Conservation (phyloP, 805 yeast species). For the Metschnikowia cubensis region DNA sequence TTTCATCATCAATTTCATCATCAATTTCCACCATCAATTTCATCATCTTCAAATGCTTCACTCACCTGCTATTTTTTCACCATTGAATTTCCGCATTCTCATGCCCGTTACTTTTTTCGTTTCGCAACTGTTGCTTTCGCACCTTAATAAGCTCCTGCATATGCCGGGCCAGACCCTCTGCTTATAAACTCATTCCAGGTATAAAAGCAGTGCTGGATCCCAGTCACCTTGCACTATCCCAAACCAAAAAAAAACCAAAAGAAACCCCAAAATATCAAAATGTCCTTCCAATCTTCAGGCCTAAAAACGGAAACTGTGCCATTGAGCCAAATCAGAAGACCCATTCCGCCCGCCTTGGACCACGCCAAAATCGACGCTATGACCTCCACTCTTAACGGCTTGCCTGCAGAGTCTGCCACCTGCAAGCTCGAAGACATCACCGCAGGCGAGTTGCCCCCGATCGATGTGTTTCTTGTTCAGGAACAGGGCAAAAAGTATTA, state of each 20-base stretch:
- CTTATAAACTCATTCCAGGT: neutral
- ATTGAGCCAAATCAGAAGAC: conserved; percentile 63
- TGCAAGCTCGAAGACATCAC: conserved; percentile 47
- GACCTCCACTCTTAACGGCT: conserved; percentile 66
- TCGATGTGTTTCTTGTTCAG: conserved; percentile 69
- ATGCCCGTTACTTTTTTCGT: neutral
- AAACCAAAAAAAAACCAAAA: no score
- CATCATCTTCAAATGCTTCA: no score
- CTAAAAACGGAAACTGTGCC: conserved; percentile 60
- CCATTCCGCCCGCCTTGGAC: conserved; percentile 83
- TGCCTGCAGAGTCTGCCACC: conserved; percentile 61
- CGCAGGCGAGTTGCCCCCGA: conserved; percentile 73
- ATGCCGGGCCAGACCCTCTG: neutral
- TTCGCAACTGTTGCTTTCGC: no score
- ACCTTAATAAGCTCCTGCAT: no score
- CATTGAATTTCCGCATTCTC: no score
- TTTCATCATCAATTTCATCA: no score
- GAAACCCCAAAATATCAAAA: neutral
- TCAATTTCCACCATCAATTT: no score
- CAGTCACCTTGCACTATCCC: no score
- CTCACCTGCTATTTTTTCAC: no score
- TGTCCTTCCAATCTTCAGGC: conserved; percentile 49
- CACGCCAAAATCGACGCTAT: conserved; percentile 69
- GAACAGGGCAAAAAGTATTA: conserved; percentile 59
- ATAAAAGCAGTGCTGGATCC: no score